These are phyloP conservation scores for Yamadazyma conglobata DNA, from an alignment of 1,139 yeast species.

Conservation along the genomic window DNA sequence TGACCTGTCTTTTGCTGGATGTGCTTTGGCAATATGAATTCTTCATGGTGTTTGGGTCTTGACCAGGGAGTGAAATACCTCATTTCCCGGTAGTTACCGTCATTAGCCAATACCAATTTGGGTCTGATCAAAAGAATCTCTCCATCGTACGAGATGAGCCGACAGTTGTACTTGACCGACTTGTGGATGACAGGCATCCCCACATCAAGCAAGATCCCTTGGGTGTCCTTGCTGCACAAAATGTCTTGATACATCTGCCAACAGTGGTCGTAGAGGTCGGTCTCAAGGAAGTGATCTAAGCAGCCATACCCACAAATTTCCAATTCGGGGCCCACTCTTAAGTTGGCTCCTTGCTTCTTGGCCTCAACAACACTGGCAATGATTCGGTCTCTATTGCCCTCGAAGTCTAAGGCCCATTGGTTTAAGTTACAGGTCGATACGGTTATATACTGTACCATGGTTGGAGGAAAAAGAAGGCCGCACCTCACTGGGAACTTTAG, in stretches of 20 bases:
- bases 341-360: constrained; percentile 67
- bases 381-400: constrained; percentile 92
- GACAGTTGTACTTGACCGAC: constrained; percentile 85
- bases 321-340: constrained; percentile 95
- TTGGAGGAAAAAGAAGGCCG: constrained; percentile 1
- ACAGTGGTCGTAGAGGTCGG: constrained; percentile 81
- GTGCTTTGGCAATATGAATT: constrained; percentile 63
- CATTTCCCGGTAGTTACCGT: constrained; percentile 98
- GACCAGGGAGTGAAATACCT: constrained; percentile 95
- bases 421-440: constrained; percentile 71
- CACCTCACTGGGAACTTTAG: no score
- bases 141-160: constrained; percentile 77
- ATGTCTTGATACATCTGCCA: constrained; percentile 93
- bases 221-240: constrained; percentile 58
- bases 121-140: constrained; percentile 84
- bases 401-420: constrained; percentile 99
- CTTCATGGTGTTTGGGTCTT: constrained; percentile 70
- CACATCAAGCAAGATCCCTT: constrained; percentile 77
- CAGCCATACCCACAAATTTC: constrained; percentile 96
- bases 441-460: constrained; percentile 56
- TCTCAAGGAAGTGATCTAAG: constrained; percentile 89
- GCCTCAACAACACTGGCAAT: constrained; percentile 76
- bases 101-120: constrained; percentile 88
- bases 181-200: constrained; percentile 94
- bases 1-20: constrained; percentile 66